Evolutionary conservation across 1,284 basidiomycete species (phyloP), one percentile per base, ranked within the genome.

Genomic region (Trametes sp.): DNA sequence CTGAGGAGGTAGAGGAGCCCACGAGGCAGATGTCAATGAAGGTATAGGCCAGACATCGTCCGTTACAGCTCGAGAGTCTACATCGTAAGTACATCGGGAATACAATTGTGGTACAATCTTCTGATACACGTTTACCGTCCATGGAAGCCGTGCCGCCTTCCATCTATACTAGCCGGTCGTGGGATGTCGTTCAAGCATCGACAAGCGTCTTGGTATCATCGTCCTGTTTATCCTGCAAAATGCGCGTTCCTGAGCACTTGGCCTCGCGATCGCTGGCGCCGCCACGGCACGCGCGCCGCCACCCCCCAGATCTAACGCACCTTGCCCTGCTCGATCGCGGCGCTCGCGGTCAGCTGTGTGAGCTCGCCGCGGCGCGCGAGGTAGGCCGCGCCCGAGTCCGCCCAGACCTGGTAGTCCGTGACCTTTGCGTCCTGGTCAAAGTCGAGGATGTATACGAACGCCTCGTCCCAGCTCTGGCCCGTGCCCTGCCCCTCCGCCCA

Each of bases 371-470:
- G 76, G 35, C 82, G 79, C 7, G 87, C 87, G 33, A 89, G 78
- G 72, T 87, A 87, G 16, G 84, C 82, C 9, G 87, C 83, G 10
- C 86, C 87, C 5, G 87, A 84, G 72, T 90, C 88, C 14, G 85
- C 86, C 87, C 87, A 90, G 0, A 90, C 81, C 70, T 89, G 83
- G 77, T 87, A 88, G 50, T 81, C 76, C 28, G 77, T 78, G 24
- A 90, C 76, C 73, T 84, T 88, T 52, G 74, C 69, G 38, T 82
- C 78, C 24, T 84, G 78, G 62, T 89, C 87, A 70, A 89, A 88
- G 70, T 86, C 83, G 62, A 90, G 73, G 21, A 83, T 78, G 69
- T 88, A 89, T 9, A 78, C 76, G 69, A 90, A 89, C n/a, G 77
- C 79, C 76, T 89, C 88, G 33, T 85, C 75, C 88, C 88, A 90